A percentile compares a stretch with the other conserved stretches of the same genome.
These are phyloP conservation scores for Macrophomina phaseolina DNA, from an alignment of 2,329 filamentous ascomycete genomes.

Conservation along the genomic window DNA sequence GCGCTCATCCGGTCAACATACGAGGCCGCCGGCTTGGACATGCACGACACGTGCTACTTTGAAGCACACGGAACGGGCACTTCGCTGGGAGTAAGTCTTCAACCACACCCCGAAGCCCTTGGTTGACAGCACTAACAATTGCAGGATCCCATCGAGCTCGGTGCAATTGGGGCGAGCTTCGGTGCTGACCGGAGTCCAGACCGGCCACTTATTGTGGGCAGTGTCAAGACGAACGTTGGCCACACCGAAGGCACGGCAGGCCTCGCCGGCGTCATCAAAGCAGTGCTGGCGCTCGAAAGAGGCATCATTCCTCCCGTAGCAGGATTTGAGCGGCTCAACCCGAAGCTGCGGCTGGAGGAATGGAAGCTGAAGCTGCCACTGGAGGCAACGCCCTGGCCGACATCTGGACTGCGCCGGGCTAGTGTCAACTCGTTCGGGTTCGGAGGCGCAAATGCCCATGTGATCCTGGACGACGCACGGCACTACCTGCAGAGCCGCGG, in stretches of 20 bases:
- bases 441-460: conserved; percentile 37
- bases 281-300: conserved; percentile 35
- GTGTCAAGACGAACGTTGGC: conserved; percentile 39
- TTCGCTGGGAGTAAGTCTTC: conserved; percentile 57
- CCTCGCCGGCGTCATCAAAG: conserved; percentile 38
- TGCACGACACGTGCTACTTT: conserved; percentile 40
- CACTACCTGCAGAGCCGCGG: conserved; percentile 12
- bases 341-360: background rate
- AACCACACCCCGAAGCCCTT: conserved; percentile 18
- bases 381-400: conserved; percentile 27
- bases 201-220: conserved; percentile 9
- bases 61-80: conserved; percentile 65
- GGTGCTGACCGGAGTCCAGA: conserved; percentile 35
- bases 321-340: conserved; percentile 8
- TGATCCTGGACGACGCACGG: conserved; percentile 32
- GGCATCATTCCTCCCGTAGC: conserved; percentile 33
- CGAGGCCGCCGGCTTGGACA: conserved; percentile 38
- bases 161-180: conserved; percentile 15
- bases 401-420: conserved; percentile 28
- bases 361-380: conserved; percentile 26
- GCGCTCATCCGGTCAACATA: conserved; percentile 43
- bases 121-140: conserved; percentile 25
- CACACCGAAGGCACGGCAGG: conserved; percentile 39
- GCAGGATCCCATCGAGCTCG: background rate
- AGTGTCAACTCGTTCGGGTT: conserved; percentile 35